Evolutionary conservation across 2,329 filamentous ascomycete genomes (phyloP).

Genomic region (Ramichloridium luteum): DNA sequence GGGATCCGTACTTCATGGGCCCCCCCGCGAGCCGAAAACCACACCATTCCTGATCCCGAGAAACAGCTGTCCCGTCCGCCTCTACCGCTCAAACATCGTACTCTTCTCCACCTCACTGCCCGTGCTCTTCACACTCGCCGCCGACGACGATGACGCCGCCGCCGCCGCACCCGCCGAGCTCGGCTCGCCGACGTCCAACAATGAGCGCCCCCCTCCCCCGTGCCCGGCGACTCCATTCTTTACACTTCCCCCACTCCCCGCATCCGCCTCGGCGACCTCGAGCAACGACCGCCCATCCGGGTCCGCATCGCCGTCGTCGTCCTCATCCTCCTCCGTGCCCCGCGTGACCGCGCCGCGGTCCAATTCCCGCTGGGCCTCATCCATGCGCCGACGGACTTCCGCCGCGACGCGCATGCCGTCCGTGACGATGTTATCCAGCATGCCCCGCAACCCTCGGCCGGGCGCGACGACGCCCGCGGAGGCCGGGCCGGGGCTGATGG

Average conservation of each 20-base stretch:
- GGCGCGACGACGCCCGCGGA: constrained; percentile 46
- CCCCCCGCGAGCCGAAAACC: background rate
- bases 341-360: constrained; percentile 65
- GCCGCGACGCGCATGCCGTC: constrained; percentile 94
- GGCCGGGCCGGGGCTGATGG: constrained; percentile 22
- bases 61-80: no score
- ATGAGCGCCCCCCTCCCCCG: constrained; percentile 13
- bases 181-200: constrained; percentile 11
- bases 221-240: constrained; percentile 11
- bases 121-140: constrained; percentile 13
- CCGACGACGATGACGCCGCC: no score
- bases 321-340: constrained; percentile 35
- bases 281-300: constrained; percentile 49
- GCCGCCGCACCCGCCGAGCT: constrained; percentile 3
- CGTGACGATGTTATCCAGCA: constrained; percentile 93
- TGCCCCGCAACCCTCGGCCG: constrained; percentile 70
- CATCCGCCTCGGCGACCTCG: constrained; percentile 38
- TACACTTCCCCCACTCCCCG: constrained; percentile 19
- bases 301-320: constrained; percentile 56
- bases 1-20: no score
- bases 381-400: constrained; percentile 84
- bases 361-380: constrained; percentile 84
- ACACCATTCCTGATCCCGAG: constrained; percentile 1
- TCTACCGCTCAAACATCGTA: constrained; percentile 27
- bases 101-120: constrained; percentile 20